Evolutionary conservation across 306 rosid species (phyloP).

Genomic region (Albizia julibrissin): DNA sequence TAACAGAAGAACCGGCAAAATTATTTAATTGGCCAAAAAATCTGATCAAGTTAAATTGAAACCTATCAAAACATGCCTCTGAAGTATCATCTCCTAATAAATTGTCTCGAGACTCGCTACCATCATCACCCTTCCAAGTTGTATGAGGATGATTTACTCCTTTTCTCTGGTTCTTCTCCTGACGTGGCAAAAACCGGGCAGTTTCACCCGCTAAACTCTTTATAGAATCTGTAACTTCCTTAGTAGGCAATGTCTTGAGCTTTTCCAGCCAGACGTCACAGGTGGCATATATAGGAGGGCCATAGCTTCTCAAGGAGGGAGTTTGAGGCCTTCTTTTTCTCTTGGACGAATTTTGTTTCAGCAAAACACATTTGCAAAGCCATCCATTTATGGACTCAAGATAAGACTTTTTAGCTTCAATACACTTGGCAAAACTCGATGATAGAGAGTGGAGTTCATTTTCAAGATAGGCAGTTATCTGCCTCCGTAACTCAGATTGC

Average conservation of each 20-base stretch:
- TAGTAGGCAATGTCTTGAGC: conserved; percentile 37
- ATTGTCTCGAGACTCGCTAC: conserved; percentile 50
- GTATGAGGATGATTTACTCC: conserved; percentile 37
- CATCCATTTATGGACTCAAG: conserved; percentile 66
- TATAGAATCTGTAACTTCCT: conserved; percentile 60
- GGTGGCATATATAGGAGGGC: conserved; percentile 81
- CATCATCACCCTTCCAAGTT: conserved; percentile 46
- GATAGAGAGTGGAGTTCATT: conserved; percentile 59
- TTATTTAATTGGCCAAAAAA: conserved; percentile 51
- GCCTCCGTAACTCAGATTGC: conserved; percentile 61
- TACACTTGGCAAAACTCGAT: conserved; percentile 76
- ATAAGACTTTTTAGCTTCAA: conserved; percentile 71
- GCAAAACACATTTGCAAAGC: conserved; percentile 72
- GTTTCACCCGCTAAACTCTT: conserved; percentile 62
- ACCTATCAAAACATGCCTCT: conserved; percentile 59
- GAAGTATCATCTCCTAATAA: conserved; percentile 46
- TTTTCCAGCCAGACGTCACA: conserved; percentile 70
- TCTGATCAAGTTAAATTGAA: conserved; percentile 53
- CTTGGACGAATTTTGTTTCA: conserved; percentile 51
- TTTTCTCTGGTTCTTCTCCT: conserved; percentile 67
- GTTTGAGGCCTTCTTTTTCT: conserved; percentile 45
- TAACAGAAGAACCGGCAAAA: conserved; percentile 61
- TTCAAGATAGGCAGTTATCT: conserved; percentile 64
- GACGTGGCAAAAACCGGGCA: conserved; percentile 60
- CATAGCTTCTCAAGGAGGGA: conserved; percentile 33